Conservation (phyloP, 2,329 filamentous ascomycete species). For the Fusarium miscanthi region DNA sequence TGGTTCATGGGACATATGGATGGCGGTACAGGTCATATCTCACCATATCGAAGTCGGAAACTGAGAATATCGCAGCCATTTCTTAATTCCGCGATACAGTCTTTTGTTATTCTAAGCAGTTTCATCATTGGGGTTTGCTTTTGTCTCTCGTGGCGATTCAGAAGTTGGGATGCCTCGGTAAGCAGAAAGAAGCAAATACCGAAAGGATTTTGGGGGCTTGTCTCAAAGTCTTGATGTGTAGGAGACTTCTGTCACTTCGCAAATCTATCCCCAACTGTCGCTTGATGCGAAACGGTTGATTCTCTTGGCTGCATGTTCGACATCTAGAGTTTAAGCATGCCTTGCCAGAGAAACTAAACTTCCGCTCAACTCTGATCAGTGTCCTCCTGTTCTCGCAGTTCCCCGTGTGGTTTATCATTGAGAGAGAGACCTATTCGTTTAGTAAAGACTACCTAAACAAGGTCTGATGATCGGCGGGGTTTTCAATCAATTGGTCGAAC, state of each 20-base stretch:
- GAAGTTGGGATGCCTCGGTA: neutral
- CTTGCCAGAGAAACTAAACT: neutral
- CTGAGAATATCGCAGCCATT: neutral
- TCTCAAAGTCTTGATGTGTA: conserved; percentile 3
- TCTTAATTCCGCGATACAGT: neutral
- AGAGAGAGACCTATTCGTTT: neutral
- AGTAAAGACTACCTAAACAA: neutral
- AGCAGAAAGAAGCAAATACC: conserved; percentile 25
- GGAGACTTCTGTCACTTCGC: conserved; percentile 1
- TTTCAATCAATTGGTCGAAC: neutral
- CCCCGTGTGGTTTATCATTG: neutral
- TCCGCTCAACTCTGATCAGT: neutral
- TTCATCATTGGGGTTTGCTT: neutral
- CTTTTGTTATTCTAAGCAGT: neutral
- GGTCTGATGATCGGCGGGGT: neutral
- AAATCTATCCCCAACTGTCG: conserved; percentile 1
- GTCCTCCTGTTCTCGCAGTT: neutral
- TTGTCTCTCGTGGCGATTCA: neutral
- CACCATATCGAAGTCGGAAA: neutral
- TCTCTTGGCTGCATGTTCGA: neutral
- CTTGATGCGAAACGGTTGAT: neutral
- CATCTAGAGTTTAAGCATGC: neutral
- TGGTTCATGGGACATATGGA: neutral
- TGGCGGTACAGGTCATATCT: neutral
- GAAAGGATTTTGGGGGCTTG: conserved; percentile 13